phyloP scores from a whole-genome alignment of 1,139 yeast genomes.

The Ogataea hybrid region DNA sequence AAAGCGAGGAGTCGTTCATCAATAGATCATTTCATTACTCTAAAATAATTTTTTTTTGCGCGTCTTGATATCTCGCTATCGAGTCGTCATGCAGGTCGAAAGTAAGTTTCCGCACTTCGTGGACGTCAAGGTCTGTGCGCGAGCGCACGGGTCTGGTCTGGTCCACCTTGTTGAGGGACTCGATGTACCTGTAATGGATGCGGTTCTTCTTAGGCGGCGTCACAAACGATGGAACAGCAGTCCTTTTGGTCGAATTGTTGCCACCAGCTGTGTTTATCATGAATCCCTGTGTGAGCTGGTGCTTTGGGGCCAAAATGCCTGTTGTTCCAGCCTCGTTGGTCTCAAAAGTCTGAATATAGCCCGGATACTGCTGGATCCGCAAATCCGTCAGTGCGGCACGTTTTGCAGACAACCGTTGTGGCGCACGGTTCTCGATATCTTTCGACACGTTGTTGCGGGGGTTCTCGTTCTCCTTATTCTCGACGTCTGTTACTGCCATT shows the following conservation, averaged over 20 bases:
- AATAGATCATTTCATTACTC: not conserved
- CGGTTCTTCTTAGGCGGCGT: slow-evolving; percentile 24
- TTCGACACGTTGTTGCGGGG: not conserved
- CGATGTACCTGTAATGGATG: slow-evolving; percentile 16
- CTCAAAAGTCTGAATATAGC: slow-evolving; percentile 15
- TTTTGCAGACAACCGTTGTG: not conserved
- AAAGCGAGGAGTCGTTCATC: slow-evolving; percentile 15
- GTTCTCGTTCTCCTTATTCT: slow-evolving; percentile 18
- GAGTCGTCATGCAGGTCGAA: slow-evolving; percentile 6
- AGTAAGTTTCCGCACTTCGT: slow-evolving; percentile 2
- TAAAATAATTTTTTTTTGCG: slow-evolving; percentile 7
- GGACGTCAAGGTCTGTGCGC: slow-evolving; percentile 12
- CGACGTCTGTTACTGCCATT: slow-evolving; percentile 1
- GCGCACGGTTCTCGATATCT: not conserved
- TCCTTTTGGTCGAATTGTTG: slow-evolving; percentile 1
- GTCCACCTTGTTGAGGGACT: slow-evolving; percentile 5
- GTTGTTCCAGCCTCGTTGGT: not conserved
- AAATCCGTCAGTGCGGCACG: slow-evolving; percentile 18
- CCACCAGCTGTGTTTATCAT: slow-evolving; percentile 11
- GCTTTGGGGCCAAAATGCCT: slow-evolving; percentile 20
- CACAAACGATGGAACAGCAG: slow-evolving; percentile 21
- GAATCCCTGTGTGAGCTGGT: slow-evolving; percentile 19
- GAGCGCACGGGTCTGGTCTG: not conserved
- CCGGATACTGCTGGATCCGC: slow-evolving; percentile 20
- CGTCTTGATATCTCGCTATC: slow-evolving; percentile 1